Evolutionary conservation across 2,329 filamentous ascomycete genomes (phyloP), one percentile per base, ranked within the genome.

Genomic region (Teratosphaeria nubilosa): DNA sequence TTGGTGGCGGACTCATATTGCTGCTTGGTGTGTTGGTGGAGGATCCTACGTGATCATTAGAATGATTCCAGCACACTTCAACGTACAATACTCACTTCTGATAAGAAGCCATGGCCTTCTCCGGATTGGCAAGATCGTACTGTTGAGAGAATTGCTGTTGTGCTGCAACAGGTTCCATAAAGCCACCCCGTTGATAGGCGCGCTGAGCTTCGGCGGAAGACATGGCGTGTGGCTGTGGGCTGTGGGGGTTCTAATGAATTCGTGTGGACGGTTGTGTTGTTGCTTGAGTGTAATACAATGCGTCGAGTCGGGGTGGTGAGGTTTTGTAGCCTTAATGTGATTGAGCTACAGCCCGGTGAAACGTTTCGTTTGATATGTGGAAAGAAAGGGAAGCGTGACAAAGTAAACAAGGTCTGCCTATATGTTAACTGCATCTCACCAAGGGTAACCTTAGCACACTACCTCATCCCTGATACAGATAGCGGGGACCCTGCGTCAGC

Each of bases 1-100:
- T 70, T 71, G 54, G 75, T 76, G 0, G 77, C 76, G 51, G 70
- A 73, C 56, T 71, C 74, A 50, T 78, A 75, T 63, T 79, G 77
- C 55, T 73, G 72, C 67, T 76, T 77, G 60, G 77, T 79, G 69
- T 79, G 77, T 60, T 78, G 73, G 60, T 78, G 77, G 76, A 79
- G 78, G 55, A 78, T 70, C 53, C 76, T 78, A 52, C 5, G 27
- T 9, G 5, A 20, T 9, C n/a, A 25, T 41, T 7, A 22, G 4
- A 3, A 41, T 16, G 1, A 16, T 1, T 4, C 13, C 11, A 11
- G 13, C 11, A 11, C 37, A 1, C 3, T 41, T 3, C 14, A 4
- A n/a, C 22, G 10, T 9, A 34, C 20, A 14, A 2, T 41, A 66
- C 71, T 59, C 68, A 77, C 76, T 71, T 75, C 61, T 76, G 72